Conservation (phyloP, 2,329 filamentous ascomycete genomes). For the Colletotrichum sp. region DNA sequence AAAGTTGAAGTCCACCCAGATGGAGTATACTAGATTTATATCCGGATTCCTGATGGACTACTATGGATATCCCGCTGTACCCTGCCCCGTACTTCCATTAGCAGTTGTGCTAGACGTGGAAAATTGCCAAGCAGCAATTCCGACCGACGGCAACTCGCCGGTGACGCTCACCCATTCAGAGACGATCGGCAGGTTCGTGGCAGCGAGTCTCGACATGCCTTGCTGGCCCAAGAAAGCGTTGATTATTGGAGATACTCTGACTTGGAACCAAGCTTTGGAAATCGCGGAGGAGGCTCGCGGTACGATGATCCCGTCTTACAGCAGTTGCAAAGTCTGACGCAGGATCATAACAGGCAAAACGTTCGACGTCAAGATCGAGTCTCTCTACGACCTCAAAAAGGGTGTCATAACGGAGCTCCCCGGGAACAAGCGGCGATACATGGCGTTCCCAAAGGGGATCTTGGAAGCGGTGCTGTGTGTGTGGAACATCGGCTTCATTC, state of each 20-base stretch:
- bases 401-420: not conserved
- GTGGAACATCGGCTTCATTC: not conserved
- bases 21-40: not conserved
- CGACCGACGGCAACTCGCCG: not conserved
- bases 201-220: not conserved
- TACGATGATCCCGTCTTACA: not conserved
- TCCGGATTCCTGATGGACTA: not conserved
- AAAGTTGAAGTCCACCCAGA: not conserved
- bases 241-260: not conserved
- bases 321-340: not conserved
- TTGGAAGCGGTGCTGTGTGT: not conserved
- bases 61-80: not conserved
- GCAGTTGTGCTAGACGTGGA: not conserved
- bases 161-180: not conserved
- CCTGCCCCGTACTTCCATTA: not conserved
- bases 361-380: not conserved
- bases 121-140: not conserved
- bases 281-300: not conserved
- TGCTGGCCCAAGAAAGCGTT: not conserved
- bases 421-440: not conserved
- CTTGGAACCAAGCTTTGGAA: not conserved
- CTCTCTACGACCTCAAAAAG: not conserved
- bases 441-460: not conserved
- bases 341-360: not conserved
- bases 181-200: not conserved